Conservation (phyloP, 441 rosid genomes). For the Euphorbia celastroides region DNA sequence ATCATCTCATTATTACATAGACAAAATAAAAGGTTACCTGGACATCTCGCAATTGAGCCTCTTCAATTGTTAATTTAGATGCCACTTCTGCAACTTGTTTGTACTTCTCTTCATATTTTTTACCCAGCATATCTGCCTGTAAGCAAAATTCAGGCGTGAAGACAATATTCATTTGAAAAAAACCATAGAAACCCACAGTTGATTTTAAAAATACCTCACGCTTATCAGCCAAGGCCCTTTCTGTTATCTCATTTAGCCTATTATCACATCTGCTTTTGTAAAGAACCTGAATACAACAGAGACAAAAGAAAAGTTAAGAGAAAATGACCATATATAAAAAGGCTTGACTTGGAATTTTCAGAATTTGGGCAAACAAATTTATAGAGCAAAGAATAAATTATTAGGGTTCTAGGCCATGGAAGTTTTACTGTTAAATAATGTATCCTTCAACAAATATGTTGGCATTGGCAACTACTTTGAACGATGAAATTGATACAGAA, state of each 20-base stretch:
- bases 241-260: slow-evolving; percentile 84
- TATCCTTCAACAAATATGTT: background rate
- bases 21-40: slow-evolving; percentile 46
- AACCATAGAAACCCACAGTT: slow-evolving; percentile 10
- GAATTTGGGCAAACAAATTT: background rate
- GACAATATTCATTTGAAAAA: slow-evolving; percentile 13
- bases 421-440: slow-evolving; percentile 2
- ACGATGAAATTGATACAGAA: background rate
- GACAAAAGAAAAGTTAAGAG: background rate
- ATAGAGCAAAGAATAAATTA: background rate
- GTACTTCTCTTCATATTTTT: slow-evolving; percentile 95
- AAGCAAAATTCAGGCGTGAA: slow-evolving; percentile 22
- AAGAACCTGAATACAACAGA: slow-evolving; percentile 47
- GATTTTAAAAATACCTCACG: slow-evolving; percentile 58
- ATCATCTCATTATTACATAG: background rate
- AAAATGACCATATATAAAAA: background rate
- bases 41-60: slow-evolving; percentile 86
- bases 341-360: background rate
- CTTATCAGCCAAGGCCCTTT: slow-evolving; percentile 90
- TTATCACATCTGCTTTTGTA: slow-evolving; percentile 96
- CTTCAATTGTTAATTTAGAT: slow-evolving; percentile 89
- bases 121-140: slow-evolving; percentile 83
- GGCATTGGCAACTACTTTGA: background rate
- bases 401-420: background rate
- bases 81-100: slow-evolving; percentile 96